A percentile compares a stretch with the other conserved stretches of the same genome.
Evolutionary conservation across 2,329 filamentous ascomycete species (phyloP).

Genomic region (Grosmannia serpens): DNA sequence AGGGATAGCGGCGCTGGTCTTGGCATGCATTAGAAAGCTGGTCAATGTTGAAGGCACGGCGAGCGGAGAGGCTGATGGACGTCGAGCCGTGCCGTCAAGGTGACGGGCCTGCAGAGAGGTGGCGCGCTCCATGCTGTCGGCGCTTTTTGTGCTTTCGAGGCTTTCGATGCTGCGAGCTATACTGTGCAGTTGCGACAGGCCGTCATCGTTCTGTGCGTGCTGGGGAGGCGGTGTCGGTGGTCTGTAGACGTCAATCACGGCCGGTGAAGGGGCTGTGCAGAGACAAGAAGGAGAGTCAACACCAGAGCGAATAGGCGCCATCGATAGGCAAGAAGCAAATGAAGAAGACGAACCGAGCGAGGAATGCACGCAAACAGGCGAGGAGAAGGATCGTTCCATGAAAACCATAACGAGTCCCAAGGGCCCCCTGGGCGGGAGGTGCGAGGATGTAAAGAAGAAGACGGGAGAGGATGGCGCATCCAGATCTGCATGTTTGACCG

Average conservation of each 20-base stretch:
- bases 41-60: constrained; percentile 11
- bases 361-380: constrained; percentile 46
- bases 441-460: background rate
- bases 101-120: constrained; percentile 21
- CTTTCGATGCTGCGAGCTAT: constrained; percentile 26
- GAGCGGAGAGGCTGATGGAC: constrained; percentile 24
- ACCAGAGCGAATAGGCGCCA: background rate
- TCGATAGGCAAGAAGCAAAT: constrained; percentile 10
- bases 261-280: constrained; percentile 36
- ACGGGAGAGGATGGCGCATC: background rate
- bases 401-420: constrained; percentile 39
- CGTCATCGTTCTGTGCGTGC: constrained; percentile 39
- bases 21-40: constrained; percentile 7
- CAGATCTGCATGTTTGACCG: background rate
- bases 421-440: constrained; percentile 26
- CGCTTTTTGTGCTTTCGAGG: background rate
- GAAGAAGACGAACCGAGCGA: constrained; percentile 24
- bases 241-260: constrained; percentile 38
- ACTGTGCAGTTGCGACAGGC: constrained; percentile 36
- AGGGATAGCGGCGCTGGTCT: constrained; percentile 5
- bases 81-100: constrained; percentile 30
- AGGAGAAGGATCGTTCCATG: constrained; percentile 52
- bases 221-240: constrained; percentile 35
- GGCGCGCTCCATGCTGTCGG: background rate
- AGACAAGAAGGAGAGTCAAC: no score